These are phyloP conservation scores for Cornus florida DNA, from an alignment of 148 eudicot genomes.

Conservation along the genomic window DNA sequence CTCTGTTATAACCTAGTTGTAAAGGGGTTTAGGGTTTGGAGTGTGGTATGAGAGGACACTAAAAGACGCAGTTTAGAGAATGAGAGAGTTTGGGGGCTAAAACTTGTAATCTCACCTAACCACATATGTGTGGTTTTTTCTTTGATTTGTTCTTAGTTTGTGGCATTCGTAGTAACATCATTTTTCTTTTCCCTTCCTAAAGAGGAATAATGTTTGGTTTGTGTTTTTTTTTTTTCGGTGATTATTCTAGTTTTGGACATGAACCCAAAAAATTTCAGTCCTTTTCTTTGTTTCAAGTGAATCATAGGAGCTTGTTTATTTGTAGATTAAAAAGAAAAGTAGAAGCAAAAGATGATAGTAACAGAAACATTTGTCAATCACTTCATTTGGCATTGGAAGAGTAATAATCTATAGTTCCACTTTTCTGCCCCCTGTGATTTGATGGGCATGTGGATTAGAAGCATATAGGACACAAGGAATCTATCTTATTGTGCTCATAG, in stretches of 20 bases:
- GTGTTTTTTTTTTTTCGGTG: neutral
- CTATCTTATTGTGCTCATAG: neutral
- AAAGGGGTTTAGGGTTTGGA: too few species aligned
- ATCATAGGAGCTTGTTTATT: neutral
- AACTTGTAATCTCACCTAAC: too few species aligned
- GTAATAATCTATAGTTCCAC: neutral
- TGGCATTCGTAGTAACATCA: too few species aligned
- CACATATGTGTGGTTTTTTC: too few species aligned
- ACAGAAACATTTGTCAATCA: neutral
- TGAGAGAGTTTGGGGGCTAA: too few species aligned
- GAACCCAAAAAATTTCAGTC: neutral
- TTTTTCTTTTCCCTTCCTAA: too few species aligned
- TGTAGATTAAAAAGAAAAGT: neutral
- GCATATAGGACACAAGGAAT: slow-evolving; percentile 1
- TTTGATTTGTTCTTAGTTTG: too few species aligned
- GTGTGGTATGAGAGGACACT: too few species aligned
- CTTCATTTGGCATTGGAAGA: neutral
- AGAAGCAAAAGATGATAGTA: neutral
- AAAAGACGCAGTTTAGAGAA: too few species aligned
- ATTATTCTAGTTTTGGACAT: neutral
- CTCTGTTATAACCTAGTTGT: too few species aligned
- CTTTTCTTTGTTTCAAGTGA: neutral
- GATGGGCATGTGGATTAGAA: neutral
- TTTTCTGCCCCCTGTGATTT: neutral
- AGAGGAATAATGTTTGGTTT: neutral